Evolutionary conservation across 352 stramenopile genomes (phyloP), one percentile per base, ranked within the genome.

Genomic region (Pythium catenulatum): DNA sequence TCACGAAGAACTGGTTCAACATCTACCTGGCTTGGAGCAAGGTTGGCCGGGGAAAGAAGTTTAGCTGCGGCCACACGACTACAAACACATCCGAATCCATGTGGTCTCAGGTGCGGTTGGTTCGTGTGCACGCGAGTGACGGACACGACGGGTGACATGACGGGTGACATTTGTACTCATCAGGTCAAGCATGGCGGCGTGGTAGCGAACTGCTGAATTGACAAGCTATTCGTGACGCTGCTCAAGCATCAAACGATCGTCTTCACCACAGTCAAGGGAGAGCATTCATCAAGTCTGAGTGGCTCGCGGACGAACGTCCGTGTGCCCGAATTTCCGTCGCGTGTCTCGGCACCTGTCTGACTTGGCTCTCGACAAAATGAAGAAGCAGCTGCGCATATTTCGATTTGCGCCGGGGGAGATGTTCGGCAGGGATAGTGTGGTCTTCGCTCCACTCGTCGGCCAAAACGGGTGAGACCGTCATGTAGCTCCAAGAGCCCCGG

Each of bases 61-160:
- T 83, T 36, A 83, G 76, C 63, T 77, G 59, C 46, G 76, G 59
- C 1, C 34, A 83, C 63, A 83, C 76, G 17, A 83, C 76, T 1
- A 83, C 76, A 25, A 83, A 77, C 34, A 39, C 27, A 5, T 27
- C 41, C 5, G 75, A 83, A 36, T 83, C 75, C 1, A 58, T 45
- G 2, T 83, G 75, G 75, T 56, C 19, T 32, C 73, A 82, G 73
- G 73, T 79, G 32, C 45, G 15, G 48, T n/a, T n/a, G n/a, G n/a
- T n/a, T n/a, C n/a, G n/a, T n/a, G n/a, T n/a, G n/a, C n/a, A n/a
- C n/a, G n/a, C n/a, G n/a, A n/a, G n/a, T n/a, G n/a, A n/a, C n/a
- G n/a, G n/a, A n/a, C n/a, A n/a, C n/a, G n/a, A n/a, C n/a, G n/a
- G n/a, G n/a, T n/a, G n/a, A n/a, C n/a, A n/a, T n/a, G n/a, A n/a